Evolutionary conservation across 257 asterid genomes (phyloP).

Genomic region (Solanum chmielewskii): DNA sequence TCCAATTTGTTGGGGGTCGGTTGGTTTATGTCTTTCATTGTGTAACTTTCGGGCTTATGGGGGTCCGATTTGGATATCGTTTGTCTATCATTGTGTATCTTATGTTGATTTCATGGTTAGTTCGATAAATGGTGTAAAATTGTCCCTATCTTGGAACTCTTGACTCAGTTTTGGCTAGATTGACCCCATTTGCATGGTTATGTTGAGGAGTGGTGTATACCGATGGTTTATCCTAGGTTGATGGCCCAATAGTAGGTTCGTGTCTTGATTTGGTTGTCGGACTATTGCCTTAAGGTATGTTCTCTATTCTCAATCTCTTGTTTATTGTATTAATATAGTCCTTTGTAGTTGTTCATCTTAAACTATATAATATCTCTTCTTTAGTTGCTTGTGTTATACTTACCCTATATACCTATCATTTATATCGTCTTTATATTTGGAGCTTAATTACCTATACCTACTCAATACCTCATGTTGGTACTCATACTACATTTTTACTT

Average conservation of each 20-base stretch:
- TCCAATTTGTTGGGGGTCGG: no score
- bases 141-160: background rate
- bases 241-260: no score
- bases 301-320: background rate
- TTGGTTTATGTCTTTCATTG: no score
- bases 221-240: background rate
- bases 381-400: background rate
- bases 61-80: background rate
- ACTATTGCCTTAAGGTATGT: background rate
- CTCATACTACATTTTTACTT: no score
- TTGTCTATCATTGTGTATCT: background rate
- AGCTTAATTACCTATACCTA: no score
- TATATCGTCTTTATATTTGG: no score
- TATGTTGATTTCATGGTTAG: background rate
- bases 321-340: no score
- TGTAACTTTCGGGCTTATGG: background rate
- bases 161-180: background rate
- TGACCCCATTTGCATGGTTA: background rate
- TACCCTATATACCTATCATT: no score
- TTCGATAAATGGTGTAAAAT: background rate
- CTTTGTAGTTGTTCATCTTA: background rate
- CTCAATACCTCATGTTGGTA: no score
- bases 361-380: no score
- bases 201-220: background rate
- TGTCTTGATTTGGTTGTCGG: background rate